Conservation (phyloP, 208 protist species). For the Trypanosomatidae sp. region DNA sequence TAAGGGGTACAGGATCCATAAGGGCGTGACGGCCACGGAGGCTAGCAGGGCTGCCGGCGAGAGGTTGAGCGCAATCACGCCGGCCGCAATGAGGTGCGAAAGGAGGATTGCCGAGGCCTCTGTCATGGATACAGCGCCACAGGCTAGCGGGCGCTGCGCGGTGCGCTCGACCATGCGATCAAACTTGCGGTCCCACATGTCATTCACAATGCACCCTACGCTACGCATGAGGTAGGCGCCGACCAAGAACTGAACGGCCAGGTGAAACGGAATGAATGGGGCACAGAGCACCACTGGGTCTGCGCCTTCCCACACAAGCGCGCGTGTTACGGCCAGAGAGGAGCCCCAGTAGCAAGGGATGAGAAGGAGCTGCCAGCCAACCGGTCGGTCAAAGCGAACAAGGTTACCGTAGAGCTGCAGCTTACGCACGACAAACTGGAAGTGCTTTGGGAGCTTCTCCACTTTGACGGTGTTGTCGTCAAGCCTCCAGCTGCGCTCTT, state of each 20-base stretch:
- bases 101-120: constrained; percentile 52
- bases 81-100: constrained; percentile 38
- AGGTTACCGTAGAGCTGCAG: constrained; percentile 56
- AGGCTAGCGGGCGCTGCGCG: constrained; percentile 62
- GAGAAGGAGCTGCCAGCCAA: constrained; percentile 72
- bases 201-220: constrained; percentile 82
- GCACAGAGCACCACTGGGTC: constrained; percentile 76
- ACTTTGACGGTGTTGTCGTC: constrained; percentile 33
- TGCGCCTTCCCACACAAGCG: constrained; percentile 84
- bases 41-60: constrained; percentile 61
- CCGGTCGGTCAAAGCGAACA: constrained; percentile 67
- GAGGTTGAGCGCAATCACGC: constrained; percentile 68
- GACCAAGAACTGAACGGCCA: constrained; percentile 56
- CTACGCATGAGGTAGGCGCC: constrained; percentile 83
- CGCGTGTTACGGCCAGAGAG: constrained; percentile 72
- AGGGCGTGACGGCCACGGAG: constrained; percentile 56
- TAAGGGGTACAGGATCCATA: constrained; percentile 77
- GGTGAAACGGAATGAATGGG: constrained; percentile 79
- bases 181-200: constrained; percentile 84
- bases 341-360: constrained; percentile 84
- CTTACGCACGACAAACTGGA: constrained; percentile 32
- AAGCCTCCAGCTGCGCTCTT: constrained; percentile 59
- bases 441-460: constrained; percentile 40
- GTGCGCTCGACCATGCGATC: constrained; percentile 76
- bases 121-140: constrained; percentile 48